Evolutionary conservation across 306 rosid genomes (phyloP), one percentile per base, ranked within the genome.

Genomic region (Vachellia collinsii): DNA sequence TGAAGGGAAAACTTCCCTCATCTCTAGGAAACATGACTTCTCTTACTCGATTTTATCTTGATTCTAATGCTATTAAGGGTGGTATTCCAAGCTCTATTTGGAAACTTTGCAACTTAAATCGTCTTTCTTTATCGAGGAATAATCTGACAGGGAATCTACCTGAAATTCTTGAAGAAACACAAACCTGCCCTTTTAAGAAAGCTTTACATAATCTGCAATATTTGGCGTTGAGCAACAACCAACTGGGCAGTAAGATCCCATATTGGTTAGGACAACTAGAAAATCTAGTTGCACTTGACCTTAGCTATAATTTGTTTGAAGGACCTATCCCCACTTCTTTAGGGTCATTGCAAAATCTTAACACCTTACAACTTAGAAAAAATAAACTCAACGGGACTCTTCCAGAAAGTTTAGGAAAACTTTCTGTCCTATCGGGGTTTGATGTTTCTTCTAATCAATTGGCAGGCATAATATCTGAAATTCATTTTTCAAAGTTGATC

Each of bases 361-460:
- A 53, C 7, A 0, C 0, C 8, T 77, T 89, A 41, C 0, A 2
- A 36, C 86, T 89, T 17, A 7, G 9, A 23, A 56, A 17, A 6
- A 85, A 89, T 53, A 58, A 63, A 51, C 86, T 89, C 20, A 82
- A 77, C 70, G 89, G 86, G 43, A 83, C 83, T 65, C 80, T 87
- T 42, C 89, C 89, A 47, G 48, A 64, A 19, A 83, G 88, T 80
- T 44, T 89, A 48, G 89, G 89, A 66, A 80, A 85, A 59, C 88
- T 89, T 69, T 74, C 86, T 77, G 47, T 75, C 5, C 17, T 89
- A 76, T 43, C 44, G 53, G 0, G 0, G 8, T 74, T 89, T 1
- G 83, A 83, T 81, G 87, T 89, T 70, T 85, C 91, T 41, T 83
- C 17, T 79, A 89, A 85, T 71, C 87, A 85, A 5, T 82, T 89